Conservation (phyloP, 1,139 yeast genomes). For the Kurtzmaniella quercitrusa region DNA sequence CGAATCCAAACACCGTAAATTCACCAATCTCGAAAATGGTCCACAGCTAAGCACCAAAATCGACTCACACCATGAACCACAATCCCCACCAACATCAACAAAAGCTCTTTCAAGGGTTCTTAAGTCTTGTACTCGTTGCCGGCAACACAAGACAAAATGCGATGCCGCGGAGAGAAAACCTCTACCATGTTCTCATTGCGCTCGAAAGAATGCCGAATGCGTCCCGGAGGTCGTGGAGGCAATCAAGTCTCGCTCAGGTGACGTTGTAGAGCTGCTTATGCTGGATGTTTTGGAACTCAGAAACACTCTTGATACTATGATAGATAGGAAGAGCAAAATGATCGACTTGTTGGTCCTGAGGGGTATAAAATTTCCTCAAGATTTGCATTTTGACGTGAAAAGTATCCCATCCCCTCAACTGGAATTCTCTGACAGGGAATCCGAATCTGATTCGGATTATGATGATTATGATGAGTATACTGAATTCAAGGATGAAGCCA, state of each 20-base stretch:
- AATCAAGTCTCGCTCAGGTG: slow-evolving; percentile 25
- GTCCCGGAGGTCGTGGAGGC: slow-evolving; percentile 40
- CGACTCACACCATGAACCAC: too few species aligned
- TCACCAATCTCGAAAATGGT: too few species aligned
- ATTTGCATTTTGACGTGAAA: neutral
- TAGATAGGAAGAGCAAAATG: slow-evolving; percentile 22
- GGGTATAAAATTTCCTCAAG: slow-evolving; percentile 10
- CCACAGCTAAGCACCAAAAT: too few species aligned
- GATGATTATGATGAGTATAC: slow-evolving; percentile 1
- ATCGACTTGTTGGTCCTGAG: slow-evolving; percentile 20
- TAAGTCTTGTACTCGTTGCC: slow-evolving; percentile 59
- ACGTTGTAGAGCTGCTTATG: slow-evolving; percentile 28
- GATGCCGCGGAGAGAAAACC: slow-evolving; percentile 52
- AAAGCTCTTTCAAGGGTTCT: slow-evolving; percentile 18
- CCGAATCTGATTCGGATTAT: slow-evolving; percentile 1
- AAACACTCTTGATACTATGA: slow-evolving; percentile 20
- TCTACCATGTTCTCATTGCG: slow-evolving; percentile 54
- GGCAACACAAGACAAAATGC: slow-evolving; percentile 63
- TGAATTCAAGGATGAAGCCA: neutral
- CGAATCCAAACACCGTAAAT: neutral
- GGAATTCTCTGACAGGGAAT: slow-evolving; percentile 1
- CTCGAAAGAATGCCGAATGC: slow-evolving; percentile 47
- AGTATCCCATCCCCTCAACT: neutral
- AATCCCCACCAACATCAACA: neutral
- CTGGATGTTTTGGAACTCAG: slow-evolving; percentile 26